Conservation (phyloP, 2,329 filamentous ascomycete genomes). For the Annulohypoxylon truncatum region DNA sequence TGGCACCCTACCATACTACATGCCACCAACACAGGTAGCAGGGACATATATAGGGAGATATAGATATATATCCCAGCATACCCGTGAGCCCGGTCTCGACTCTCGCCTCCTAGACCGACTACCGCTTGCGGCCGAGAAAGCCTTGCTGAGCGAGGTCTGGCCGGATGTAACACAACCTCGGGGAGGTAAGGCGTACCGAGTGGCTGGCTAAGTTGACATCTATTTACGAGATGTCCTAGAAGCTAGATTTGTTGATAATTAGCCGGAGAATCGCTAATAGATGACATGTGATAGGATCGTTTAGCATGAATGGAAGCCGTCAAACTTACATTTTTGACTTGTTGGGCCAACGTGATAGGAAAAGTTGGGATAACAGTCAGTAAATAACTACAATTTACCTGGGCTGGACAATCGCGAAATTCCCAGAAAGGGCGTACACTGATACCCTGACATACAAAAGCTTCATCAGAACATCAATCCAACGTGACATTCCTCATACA, state of each 20-base stretch:
- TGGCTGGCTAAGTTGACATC: slow-evolving; percentile 29
- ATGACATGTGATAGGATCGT: slow-evolving; percentile 11
- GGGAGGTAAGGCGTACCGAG: slow-evolving; percentile 15
- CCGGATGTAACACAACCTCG: slow-evolving; percentile 26
- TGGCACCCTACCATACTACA: slow-evolving; percentile 24
- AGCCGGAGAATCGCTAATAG: slow-evolving; percentile 13
- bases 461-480: not conserved
- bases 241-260: slow-evolving; percentile 12
- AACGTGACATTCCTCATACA: not conserved
- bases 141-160: slow-evolving; percentile 13
- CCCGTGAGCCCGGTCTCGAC: slow-evolving; percentile 34
- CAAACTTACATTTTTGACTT: not conserved
- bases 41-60: not conserved
- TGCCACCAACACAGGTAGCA: not conserved
- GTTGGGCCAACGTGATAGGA: not conserved
- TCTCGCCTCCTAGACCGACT: slow-evolving; percentile 19
- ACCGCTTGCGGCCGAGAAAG: slow-evolving; percentile 1
- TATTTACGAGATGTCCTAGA: slow-evolving; percentile 3
- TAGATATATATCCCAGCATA: slow-evolving; percentile 12
- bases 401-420: not conserved
- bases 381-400: not conserved
- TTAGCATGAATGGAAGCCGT: not conserved
- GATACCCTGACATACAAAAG: too few species aligned
- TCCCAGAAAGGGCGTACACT: not conserved
- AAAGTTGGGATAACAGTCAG: not conserved